phyloP scores from a whole-genome alignment of 2,329 filamentous ascomycete genomes.

The Diplocarpon mali region DNA sequence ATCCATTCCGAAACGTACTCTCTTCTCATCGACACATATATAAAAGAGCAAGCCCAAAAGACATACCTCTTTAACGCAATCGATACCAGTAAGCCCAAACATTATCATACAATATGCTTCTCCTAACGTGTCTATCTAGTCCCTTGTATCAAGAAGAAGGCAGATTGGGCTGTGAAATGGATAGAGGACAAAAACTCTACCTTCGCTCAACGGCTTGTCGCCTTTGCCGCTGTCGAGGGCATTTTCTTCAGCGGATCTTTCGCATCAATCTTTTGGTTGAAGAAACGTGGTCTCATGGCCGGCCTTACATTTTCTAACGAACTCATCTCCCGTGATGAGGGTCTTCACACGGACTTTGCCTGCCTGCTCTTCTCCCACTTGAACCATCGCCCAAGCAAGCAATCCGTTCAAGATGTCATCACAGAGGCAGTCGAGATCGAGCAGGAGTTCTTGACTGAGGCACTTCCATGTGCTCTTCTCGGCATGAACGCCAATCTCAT shows the following conservation, averaged over 20 bases:
- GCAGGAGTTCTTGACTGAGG: slow-evolving; percentile 95
- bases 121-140: slow-evolving; percentile 39
- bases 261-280: slow-evolving; percentile 98
- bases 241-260: slow-evolving; percentile 99
- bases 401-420: slow-evolving; percentile 78
- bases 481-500: slow-evolving; percentile 97
- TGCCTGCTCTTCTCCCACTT: slow-evolving; percentile 97
- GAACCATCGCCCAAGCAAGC: slow-evolving; percentile 76
- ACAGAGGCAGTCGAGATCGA: slow-evolving; percentile 89
- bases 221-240: slow-evolving; percentile 95
- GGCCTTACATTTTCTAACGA: slow-evolving; percentile 99
- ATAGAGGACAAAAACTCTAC: slow-evolving; percentile 89
- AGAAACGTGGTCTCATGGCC: slow-evolving; percentile 99
- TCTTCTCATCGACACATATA: slow-evolving; percentile 96
- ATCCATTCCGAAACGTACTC: slow-evolving; percentile 99
- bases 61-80: slow-evolving; percentile 96
- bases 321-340: slow-evolving; percentile 98
- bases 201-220: slow-evolving; percentile 89
- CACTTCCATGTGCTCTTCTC: slow-evolving; percentile 81
- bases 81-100: slow-evolving; percentile 66
- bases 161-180: slow-evolving; percentile 94
- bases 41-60: slow-evolving; percentile 92
- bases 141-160: slow-evolving; percentile 96
- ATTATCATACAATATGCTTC: background rate
- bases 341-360: slow-evolving; percentile 97